Base-by-base conservation (phyloP, 345 rosid genomes). In the Eucalyptus paniculata region DNA sequence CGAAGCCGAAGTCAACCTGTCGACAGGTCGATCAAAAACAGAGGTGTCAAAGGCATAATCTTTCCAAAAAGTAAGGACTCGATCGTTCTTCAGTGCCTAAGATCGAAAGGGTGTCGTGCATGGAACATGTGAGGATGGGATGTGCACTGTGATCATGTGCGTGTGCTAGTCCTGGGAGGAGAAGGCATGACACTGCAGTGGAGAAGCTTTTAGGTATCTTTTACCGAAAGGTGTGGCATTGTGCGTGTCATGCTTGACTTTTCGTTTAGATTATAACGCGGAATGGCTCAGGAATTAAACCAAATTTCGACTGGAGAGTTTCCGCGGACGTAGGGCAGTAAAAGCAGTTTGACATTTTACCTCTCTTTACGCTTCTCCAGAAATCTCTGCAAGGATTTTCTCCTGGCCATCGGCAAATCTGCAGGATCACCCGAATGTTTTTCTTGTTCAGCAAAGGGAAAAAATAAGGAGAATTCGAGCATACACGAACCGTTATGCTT, bases 321-420 rank as follows among this genome's bases (percentile, higher is more conserved):
- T 12, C 47, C 44, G 47, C 28, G 47, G 28, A 37, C 15, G 82
- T 18, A 34, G 82, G 7, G 82, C 40, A 5, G 82, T 34, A 23
- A 40, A 40, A 77, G 85, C 4, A 77, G 47, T 86, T 32, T 50
- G 62, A 42, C 15, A 60, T 37, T 40, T 72, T 49, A 88, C 85
- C 89, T 88, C 85, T 88, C 89, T 88, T 88, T 88, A 50, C 89
- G 89, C 54, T 88, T 88, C 89, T 88, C 89, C 50, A 88, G 53
- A 34, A 88, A 88, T 88, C 89, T 88, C 81, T 67, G 83, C 58
- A 88, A 24, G 80, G 89, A 88, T 30, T 42, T 88, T 67, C 82
- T 88, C 56, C 89, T 67, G 53, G 81, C 77, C 26, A 87, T 24
- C 24, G 89, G 89, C 53, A 87, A 82, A 87, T 87, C 89, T 87